These are phyloP conservation scores for Suillus bovinus DNA, from an alignment of 768 basidiomycete species.

Conservation along the genomic window DNA sequence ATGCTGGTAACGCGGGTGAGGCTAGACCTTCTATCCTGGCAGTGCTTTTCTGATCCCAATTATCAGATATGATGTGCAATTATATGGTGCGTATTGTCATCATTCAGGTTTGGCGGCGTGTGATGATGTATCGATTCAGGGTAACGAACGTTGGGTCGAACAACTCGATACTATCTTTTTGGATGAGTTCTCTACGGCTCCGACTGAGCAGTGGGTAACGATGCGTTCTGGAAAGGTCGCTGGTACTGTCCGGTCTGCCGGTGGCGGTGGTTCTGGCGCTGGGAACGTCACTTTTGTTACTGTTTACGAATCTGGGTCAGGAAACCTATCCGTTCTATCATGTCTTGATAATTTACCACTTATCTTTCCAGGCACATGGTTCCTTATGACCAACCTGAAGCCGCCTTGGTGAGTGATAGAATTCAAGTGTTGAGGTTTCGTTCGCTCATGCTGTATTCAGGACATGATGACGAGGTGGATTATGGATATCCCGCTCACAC, in stretches of 20 bases:
- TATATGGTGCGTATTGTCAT: conserved; percentile 51
- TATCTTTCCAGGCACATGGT: conserved; percentile 72
- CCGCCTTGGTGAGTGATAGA: conserved; percentile 59
- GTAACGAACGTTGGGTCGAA: conserved; percentile 77
- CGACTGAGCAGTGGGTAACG: conserved; percentile 57
- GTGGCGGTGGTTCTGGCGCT: conserved; percentile 59
- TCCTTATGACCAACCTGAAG: conserved; percentile 88
- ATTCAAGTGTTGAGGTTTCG: neutral
- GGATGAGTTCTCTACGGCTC: conserved; percentile 54
- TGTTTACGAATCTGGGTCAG: conserved; percentile 80
- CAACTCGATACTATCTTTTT: conserved; percentile 62
- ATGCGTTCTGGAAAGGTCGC: conserved; percentile 50
- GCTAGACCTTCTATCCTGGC: neutral
- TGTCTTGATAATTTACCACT: conserved; percentile 5
- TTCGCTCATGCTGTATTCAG: conserved; percentile 31
- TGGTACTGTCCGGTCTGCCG: conserved; percentile 73
- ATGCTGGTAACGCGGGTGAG: conserved; percentile 83
- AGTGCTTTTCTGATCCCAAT: conserved; percentile 17
- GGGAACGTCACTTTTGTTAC: conserved; percentile 87
- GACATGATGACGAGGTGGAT: conserved; percentile 66
- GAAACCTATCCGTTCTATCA: conserved; percentile 9
- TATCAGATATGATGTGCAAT: conserved; percentile 84
- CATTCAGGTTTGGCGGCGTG: conserved; percentile 5
- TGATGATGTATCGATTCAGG: conserved; percentile 39
- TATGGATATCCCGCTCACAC: conserved; percentile 47